phyloP scores from a whole-genome alignment of 1,139 yeast species.

The Geotrichum macrosporum region DNA sequence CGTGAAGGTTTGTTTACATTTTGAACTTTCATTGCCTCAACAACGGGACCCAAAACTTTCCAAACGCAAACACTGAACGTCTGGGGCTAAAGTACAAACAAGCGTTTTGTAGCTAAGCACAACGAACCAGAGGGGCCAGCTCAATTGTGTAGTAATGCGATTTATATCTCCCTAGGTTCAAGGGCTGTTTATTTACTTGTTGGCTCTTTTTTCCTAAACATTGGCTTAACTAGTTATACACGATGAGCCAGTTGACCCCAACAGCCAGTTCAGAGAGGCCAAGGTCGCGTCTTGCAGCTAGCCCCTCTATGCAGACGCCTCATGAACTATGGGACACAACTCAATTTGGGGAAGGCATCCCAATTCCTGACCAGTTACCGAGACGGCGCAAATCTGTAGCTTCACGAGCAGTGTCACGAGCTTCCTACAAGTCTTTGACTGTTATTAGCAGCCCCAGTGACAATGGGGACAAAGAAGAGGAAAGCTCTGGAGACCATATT shows the following conservation, averaged over 20 bases:
- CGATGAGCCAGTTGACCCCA: background rate
- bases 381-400: background rate
- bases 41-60: too few relatives aligned
- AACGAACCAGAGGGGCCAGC: background rate
- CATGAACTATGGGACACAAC: background rate
- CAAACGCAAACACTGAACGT: background rate
- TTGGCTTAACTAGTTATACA: background rate
- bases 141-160: background rate
- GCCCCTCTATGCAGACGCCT: background rate
- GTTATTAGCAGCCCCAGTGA: slow-evolving; percentile 13
- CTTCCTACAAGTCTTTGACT: slow-evolving; percentile 17
- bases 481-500: slow-evolving; percentile 12
- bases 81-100: background rate
- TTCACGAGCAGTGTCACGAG: background rate
- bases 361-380: background rate
- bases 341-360: background rate
- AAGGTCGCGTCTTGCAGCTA: slow-evolving; percentile 1
- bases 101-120: background rate
- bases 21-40: too few relatives aligned
- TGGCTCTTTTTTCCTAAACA: background rate
- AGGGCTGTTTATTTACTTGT: background rate
- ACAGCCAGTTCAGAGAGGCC: background rate
- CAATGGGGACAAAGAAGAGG: slow-evolving; percentile 6
- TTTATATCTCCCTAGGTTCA: background rate
- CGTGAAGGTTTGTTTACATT: too few relatives aligned